Evolutionary conservation across 495 filamentous ascomycete species (phyloP), one percentile per base, ranked within the genome.

Genomic region (Rostrohypoxylon terebratum): DNA sequence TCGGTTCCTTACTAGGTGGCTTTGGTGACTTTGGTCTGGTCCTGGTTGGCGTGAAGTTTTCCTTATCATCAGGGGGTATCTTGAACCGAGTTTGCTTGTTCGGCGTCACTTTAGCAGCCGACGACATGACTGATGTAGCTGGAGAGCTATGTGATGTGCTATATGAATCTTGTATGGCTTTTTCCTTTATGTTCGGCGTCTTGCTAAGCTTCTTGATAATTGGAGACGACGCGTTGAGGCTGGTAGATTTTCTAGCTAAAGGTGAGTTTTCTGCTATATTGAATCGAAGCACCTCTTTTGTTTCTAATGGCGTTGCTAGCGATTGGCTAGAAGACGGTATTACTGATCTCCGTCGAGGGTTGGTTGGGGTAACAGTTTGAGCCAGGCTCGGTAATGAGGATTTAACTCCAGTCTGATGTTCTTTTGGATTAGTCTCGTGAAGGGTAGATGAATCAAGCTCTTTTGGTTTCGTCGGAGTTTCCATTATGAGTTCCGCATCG

Each of bases 291-390:
- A 79, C 55, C 73, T 78, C 76, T 5, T 80, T 80, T 13, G 82
- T 42, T 42, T 14, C 13, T 2, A 4, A 80, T 31, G 82, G 80
- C n/a, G 82, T 81, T 20, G 63, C 13, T 53, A 53, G 51, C 11
- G 80, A 77, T 14, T 81, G 75, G 33, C 80, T 77, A 9, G 82
- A 83, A 48, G 79, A 81, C 31, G 81, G 81, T 6, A 84, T 77
- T 13, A 81, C 81, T 38, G 75, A 73, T 50, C 71, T 80, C 63
- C 73, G 77, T 53, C 57, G 78, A 67, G 77, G 75, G 44, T 74
- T 66, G 62, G 54, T 75, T 10, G 82, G 82, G 3, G 82, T 84
- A 10, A 71, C 68, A 2, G 78, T 78, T 25, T 67, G 25, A n/a
- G 65, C 54, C 14, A 66, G 66, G 28, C 54, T 73, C 18, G 74